Evolutionary conservation across 2,329 filamentous ascomycete genomes (phyloP).

Genomic region (Aspergillus clavatus): DNA sequence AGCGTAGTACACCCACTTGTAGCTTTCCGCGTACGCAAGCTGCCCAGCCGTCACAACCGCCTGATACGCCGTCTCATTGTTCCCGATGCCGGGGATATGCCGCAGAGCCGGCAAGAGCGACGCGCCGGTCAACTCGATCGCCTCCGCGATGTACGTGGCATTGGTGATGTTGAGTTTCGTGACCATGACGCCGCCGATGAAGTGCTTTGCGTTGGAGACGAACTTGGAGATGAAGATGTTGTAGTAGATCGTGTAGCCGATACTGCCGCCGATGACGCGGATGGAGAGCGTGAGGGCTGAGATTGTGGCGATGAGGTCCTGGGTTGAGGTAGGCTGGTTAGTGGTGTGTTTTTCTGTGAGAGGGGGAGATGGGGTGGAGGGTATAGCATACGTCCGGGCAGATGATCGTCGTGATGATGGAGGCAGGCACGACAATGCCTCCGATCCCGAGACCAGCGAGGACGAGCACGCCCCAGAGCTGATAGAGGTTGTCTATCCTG

Average conservation of each 20-base stretch:
- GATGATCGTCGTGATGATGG: slow-evolving; percentile 65
- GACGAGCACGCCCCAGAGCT: slow-evolving; percentile 55
- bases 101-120: slow-evolving; percentile 49
- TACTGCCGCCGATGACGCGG: slow-evolving; percentile 61
- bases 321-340: not conserved
- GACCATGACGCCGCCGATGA: slow-evolving; percentile 50
- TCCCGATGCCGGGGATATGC: slow-evolving; percentile 49
- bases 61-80: slow-evolving; percentile 47
- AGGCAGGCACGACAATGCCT: slow-evolving; percentile 62
- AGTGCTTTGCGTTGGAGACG: slow-evolving; percentile 41
- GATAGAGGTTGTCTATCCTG: slow-evolving; percentile 48
- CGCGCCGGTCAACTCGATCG: slow-evolving; percentile 51
- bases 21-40: slow-evolving; percentile 54
- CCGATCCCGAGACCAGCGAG: slow-evolving; percentile 62
- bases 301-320: slow-evolving; percentile 63
- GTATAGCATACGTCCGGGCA: slow-evolving; percentile 53
- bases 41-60: slow-evolving; percentile 54
- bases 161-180: slow-evolving; percentile 49
- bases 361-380: not conserved
- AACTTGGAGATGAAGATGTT: slow-evolving; percentile 47
- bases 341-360: not conserved
- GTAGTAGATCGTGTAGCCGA: slow-evolving; percentile 60
- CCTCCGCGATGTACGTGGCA: slow-evolving; percentile 43
- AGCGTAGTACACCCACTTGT: slow-evolving; percentile 58
- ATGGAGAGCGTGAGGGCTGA: slow-evolving; percentile 65